A percentile compares a stretch with the other conserved stretches of the same genome.
These are phyloP conservation scores for Pyrus communis DNA, from an alignment of 306 rosid genomes.

Conservation along the genomic window DNA sequence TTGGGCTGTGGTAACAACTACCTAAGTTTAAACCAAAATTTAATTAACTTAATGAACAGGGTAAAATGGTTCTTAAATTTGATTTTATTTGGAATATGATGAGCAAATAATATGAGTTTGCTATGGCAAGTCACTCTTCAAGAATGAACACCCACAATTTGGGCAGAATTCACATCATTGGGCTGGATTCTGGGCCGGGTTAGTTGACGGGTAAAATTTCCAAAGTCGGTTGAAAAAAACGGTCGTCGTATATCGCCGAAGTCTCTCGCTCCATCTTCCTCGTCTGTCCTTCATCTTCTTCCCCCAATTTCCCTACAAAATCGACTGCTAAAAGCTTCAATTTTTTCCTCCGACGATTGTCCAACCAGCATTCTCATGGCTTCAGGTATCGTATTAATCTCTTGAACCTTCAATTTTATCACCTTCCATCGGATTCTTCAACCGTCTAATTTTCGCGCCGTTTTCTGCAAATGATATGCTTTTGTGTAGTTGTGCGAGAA, in stretches of 20 bases:
- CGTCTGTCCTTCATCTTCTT: neutral
- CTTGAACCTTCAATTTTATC: neutral
- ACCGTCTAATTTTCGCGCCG: neutral
- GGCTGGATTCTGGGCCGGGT: neutral
- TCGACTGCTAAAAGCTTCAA: neutral
- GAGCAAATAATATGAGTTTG: too few species aligned
- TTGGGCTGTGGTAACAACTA: too few species aligned
- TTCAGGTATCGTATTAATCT: conserved; percentile 41
- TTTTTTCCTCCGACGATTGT: neutral
- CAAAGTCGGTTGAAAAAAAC: neutral
- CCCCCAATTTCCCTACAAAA: conserved; percentile 18
- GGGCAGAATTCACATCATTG: neutral
- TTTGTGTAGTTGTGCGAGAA: neutral
- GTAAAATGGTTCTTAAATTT: too few species aligned
- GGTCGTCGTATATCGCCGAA: neutral
- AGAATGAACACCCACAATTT: neutral
- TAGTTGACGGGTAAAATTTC: neutral
- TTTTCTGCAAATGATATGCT: neutral
- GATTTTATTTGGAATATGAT: too few species aligned
- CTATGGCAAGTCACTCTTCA: too few species aligned
- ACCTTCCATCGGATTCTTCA: neutral
- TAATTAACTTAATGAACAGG: too few species aligned
- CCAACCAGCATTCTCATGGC: conserved; percentile 37
- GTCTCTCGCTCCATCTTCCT: neutral
- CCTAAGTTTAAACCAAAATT: too few species aligned